Evolutionary conservation across 192 early-diverging fungal species (phyloP).

Genomic region (Coemansia sp.): DNA sequence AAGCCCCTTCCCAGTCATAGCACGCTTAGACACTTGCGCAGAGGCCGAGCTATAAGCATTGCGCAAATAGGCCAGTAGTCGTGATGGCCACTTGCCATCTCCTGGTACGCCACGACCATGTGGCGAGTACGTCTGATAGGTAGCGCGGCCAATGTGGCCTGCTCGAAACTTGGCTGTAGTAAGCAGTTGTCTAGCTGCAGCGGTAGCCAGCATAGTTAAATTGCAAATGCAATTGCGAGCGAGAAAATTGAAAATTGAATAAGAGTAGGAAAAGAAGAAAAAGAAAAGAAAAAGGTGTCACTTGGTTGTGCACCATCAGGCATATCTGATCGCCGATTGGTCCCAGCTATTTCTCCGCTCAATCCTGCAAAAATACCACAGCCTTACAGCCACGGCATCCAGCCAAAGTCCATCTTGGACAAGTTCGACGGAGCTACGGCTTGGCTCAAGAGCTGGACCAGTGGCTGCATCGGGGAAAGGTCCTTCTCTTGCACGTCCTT

Average conservation of each 20-base stretch:
- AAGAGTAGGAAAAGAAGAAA: not conserved
- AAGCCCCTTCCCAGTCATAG: not conserved
- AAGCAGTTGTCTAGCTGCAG: conserved; percentile 16
- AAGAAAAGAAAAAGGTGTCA: not conserved
- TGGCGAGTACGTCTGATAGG: conserved; percentile 28
- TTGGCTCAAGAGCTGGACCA: conserved; percentile 87
- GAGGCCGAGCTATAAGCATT: conserved; percentile 9
- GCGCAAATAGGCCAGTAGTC: conserved; percentile 31
- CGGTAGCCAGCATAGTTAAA: conserved; percentile 28
- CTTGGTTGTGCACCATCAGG: not conserved
- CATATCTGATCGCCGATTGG: not conserved
- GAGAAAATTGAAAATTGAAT: not conserved
- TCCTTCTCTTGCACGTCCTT: conserved; percentile 44
- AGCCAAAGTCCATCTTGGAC: conserved; percentile 92
- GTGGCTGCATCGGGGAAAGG: conserved; percentile 65
- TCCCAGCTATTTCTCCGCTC: not conserved
- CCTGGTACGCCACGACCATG: conserved; percentile 18
- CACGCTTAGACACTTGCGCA: not conserved
- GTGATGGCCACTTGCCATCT: conserved; percentile 23
- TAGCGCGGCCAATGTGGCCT: conserved; percentile 15
- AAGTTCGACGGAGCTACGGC: conserved; percentile 92
- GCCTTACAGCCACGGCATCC: conserved; percentile 86
- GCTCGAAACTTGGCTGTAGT: conserved; percentile 1
- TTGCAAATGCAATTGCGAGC: not conserved
- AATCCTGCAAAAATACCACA: conserved; percentile 47